phyloP scores from a whole-genome alignment of 1,284 basidiomycete species.

The Entoloma clypeatum region DNA sequence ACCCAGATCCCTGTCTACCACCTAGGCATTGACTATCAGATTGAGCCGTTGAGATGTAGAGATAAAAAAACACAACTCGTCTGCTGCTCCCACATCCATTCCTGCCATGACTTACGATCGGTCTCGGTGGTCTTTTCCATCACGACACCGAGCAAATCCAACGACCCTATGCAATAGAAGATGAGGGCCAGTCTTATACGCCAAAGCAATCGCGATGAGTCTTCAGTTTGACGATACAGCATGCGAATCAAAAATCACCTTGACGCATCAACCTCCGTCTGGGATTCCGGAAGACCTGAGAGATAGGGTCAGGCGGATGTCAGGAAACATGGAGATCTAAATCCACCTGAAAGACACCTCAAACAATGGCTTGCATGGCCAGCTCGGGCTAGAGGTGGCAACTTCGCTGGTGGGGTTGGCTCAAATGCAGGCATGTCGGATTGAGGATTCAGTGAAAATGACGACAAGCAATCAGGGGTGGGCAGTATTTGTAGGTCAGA shows the following conservation, averaged over 20 bases:
- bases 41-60: conserved; percentile 1
- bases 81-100: conserved; percentile 90
- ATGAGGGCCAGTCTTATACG: conserved; percentile 65
- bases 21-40: conserved; percentile 30
- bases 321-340: not conserved
- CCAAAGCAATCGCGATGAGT: conserved; percentile 3
- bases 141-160: conserved; percentile 68
- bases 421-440: not conserved
- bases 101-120: conserved; percentile 63
- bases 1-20: conserved; percentile 63
- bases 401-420: conserved; percentile 12
- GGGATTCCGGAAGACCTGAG: conserved; percentile 48
- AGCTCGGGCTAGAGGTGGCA: conserved; percentile 36
- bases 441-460: conserved; percentile 1
- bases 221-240: conserved; percentile 2
- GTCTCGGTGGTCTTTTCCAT: conserved; percentile 42
- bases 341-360: conserved; percentile 47
- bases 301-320: conserved; percentile 14
- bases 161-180: conserved; percentile 81
- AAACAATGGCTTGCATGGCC: conserved; percentile 52
- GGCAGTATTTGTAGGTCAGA: conserved; percentile 20
- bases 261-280: conserved; percentile 55
- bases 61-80: conserved; percentile 40
- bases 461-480: conserved; percentile 1
- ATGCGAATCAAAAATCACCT: conserved; percentile 36